Evolutionary conservation across 2,329 filamentous ascomycete species (phyloP), one percentile per base, ranked within the genome.

Genomic region (Blastomyces parvus): DNA sequence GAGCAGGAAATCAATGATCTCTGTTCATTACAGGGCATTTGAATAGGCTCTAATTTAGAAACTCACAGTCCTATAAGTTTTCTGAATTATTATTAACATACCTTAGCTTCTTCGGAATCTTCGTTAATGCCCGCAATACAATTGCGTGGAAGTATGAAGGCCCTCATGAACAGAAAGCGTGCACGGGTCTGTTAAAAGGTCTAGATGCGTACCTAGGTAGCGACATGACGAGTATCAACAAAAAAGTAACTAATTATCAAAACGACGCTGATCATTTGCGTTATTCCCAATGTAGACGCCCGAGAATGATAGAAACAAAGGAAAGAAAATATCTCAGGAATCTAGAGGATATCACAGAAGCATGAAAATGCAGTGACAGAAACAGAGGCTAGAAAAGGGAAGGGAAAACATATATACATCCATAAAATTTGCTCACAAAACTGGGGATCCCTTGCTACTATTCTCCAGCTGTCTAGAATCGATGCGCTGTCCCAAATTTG

Each of bases 261-360:
- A 52, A 30, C 33, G 40, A 52, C 22, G 25, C 22, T n/a, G 11
- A 52, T 52, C 3, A n/a, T 30, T 25, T 52, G 7, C n/a, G 3
- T 42, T 19, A 14, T 25, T 13, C 13, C 48, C 22, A 25, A 25
- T 52, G 48, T 25, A 25, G 25, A 27, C 48, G 48, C 48, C 48
- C n/a, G 19, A 42, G 40, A 42, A 42, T 42, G 40, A 42, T 42
- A 46, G 19, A 46, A 11, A 48, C 7, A 6, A 22, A 48, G 19
- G 8, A 25, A 13, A 25, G 5, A n/a, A 8, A n/a, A 30, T 19
- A 17, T 19, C 13, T 36, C 9, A 55, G 8, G 14, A 55, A 55
- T 55, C 52, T 55, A 55, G 27, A 55, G 27, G 27, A 55, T 33
- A 55, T 55, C 52, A 36, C 27, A 55, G 33, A 84, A 17, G 2